Evolutionary conservation across 2,329 filamentous ascomycete species (phyloP), one percentile per base, ranked within the genome.

Genomic region (Fusarium camptoceras): DNA sequence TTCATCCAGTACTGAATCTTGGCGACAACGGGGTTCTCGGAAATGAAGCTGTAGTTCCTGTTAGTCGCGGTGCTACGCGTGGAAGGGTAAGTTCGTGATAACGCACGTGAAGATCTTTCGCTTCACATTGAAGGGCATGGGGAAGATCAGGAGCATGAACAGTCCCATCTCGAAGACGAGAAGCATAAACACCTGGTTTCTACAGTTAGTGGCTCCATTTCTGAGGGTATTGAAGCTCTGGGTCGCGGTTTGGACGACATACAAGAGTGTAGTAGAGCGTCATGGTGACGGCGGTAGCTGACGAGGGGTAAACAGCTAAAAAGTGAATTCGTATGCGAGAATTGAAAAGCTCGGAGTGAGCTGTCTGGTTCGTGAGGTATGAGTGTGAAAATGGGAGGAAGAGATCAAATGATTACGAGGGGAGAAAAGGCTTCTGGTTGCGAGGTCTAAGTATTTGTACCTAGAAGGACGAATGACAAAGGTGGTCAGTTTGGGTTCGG

Each of bases 1-100:
- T 98, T 98, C 84, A 99, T 87, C 76, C 94, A 95, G 85, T 99
- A 98, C 85, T 98, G 95, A 71, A 98, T 81, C 81, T 98, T 98
- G 42, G 94, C 96, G 63, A 99, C 88, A 55, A 90, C 66, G 0
- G 87, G 92, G 79, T 91, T 97, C 78, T 95, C 93, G 55, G 94
- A 98, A 78, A 99, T 94, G 88, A 99, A 99, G 76, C 92, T 94
- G 8, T 53, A 30, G 59, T 30, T 44, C 15, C 15, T 24, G 53
- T 73, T 46, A 68, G 64, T 37, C 51, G 34, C 18, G 31, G 8
- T 30, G 42, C 55, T 55, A 15, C 50, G 16, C 11, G 22, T 18
- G n/a, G 12, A 18, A 43, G 22, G 43, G 34, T 42, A 37, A 25
- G 22, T 31, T n/a, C 5, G 27, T 30, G 31, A 41, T 49, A 34